phyloP scores from a whole-genome alignment of 768 basidiomycete genomes.

The Phallus indusiatus region DNA sequence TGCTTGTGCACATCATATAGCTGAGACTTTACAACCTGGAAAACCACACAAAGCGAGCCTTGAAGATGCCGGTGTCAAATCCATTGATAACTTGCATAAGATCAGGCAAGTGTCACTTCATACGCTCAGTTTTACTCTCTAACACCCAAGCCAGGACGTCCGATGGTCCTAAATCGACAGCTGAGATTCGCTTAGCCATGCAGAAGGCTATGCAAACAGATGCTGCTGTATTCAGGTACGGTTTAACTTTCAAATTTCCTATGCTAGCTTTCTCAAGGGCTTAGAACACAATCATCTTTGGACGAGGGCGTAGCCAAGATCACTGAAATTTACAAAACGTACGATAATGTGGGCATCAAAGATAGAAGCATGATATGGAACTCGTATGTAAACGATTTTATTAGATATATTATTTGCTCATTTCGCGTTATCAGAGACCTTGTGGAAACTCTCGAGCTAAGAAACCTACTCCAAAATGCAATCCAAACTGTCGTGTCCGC shows the following conservation, averaged over 20 bases:
- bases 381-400: slow-evolving; percentile 53
- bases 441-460: slow-evolving; percentile 92
- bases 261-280: slow-evolving; percentile 6
- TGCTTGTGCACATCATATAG: slow-evolving; percentile 97
- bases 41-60: slow-evolving; percentile 85
- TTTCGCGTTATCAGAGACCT: slow-evolving; percentile 56
- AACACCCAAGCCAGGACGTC: slow-evolving; percentile 41
- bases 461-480: slow-evolving; percentile 92
- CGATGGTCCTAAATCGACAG: slow-evolving; percentile 75
- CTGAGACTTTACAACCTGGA: slow-evolving; percentile 80
- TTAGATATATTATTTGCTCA: not conserved
- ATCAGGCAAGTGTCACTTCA: slow-evolving; percentile 39
- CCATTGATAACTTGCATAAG: slow-evolving; percentile 82
- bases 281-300: slow-evolving; percentile 75
- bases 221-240: slow-evolving; percentile 90
- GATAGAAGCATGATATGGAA: slow-evolving; percentile 99
- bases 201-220: slow-evolving; percentile 99
- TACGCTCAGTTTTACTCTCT: not conserved
- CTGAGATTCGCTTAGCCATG: slow-evolving; percentile 89
- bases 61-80: slow-evolving; percentile 75
- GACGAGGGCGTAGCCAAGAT: slow-evolving; percentile 92
- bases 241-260: slow-evolving; percentile 4
- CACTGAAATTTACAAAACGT: slow-evolving; percentile 77
- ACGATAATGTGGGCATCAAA: slow-evolving; percentile 88
- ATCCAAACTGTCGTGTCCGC: slow-evolving; percentile 92